These are phyloP conservation scores for Yamadazyma buinensis DNA, from an alignment of 1,139 yeast species.

Conservation along the genomic window DNA sequence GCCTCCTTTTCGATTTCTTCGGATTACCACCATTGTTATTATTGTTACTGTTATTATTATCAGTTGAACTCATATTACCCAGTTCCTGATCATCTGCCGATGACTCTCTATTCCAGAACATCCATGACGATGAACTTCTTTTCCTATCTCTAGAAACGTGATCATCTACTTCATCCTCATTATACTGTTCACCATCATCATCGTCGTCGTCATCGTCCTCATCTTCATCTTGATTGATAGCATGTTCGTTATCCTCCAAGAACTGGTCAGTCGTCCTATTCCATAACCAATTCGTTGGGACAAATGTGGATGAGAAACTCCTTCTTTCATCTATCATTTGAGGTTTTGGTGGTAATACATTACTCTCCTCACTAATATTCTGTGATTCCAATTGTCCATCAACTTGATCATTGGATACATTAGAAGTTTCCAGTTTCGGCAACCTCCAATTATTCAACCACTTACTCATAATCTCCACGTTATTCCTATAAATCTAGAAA, in stretches of 20 bases:
- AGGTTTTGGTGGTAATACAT: neutral
- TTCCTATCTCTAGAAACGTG: conserved; percentile 30
- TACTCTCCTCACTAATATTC: neutral
- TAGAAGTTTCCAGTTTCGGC: no score
- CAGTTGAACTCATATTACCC: conserved; percentile 5
- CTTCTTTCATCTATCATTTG: conserved; percentile 1
- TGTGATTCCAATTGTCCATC: no score
- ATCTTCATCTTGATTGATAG: conserved; percentile 9
- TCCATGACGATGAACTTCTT: conserved; percentile 30
- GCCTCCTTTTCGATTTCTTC: neutral
- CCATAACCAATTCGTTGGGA: conserved; percentile 12
- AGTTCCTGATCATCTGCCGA: neutral
- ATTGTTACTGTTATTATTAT: conserved; percentile 5
- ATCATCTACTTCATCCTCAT: conserved; percentile 31
- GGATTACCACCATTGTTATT: neutral
- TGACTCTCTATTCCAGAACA: conserved; percentile 29
- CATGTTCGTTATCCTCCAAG: conserved; percentile 8
- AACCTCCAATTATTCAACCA: conserved; percentile 12
- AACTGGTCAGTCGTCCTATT: conserved; percentile 10
- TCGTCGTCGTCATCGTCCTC: conserved; percentile 26
- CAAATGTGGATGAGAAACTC: conserved; percentile 10
- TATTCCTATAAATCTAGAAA: no score
- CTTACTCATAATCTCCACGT: conserved; percentile 10
- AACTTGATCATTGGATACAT: no score
- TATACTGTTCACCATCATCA: conserved; percentile 23